Evolutionary conservation across 2,329 filamentous ascomycete genomes (phyloP).

Genomic region (Talaromyces sp.): DNA sequence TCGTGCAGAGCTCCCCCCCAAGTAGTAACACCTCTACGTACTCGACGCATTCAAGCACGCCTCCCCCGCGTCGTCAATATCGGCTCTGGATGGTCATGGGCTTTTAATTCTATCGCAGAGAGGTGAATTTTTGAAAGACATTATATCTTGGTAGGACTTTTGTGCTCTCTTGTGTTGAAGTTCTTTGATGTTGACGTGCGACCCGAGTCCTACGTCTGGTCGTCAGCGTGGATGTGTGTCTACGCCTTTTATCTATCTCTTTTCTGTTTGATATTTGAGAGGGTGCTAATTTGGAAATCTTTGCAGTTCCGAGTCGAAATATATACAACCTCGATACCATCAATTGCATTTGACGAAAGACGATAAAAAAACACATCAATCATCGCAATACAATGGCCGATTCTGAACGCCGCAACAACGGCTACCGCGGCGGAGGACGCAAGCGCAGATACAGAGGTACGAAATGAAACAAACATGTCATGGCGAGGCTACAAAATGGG

Average conservation of each 20-base stretch:
- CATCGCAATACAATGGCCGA: slow-evolving; percentile 44
- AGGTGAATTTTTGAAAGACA: background rate
- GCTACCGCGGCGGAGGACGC: slow-evolving; percentile 46
- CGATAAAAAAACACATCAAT: background rate
- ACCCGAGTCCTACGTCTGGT: background rate
- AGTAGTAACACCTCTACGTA: too few relatives aligned
- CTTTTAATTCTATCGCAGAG: background rate
- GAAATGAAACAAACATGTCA: background rate
- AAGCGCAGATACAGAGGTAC: slow-evolving; percentile 77
- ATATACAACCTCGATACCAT: background rate
- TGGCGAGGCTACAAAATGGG: too few relatives aligned
- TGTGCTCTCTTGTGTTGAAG: background rate
- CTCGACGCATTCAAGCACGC: background rate
- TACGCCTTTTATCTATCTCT: background rate
- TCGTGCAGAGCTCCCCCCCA: background rate
- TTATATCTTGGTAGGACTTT: background rate
- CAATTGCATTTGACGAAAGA: background rate
- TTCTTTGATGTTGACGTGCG: too few relatives aligned
- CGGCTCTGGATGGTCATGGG: background rate
- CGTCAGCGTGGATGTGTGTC: background rate
- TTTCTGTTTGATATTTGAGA: background rate
- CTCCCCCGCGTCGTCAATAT: background rate
- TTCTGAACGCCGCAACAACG: slow-evolving; percentile 50
- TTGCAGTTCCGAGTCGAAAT: background rate
- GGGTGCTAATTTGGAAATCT: background rate